phyloP scores from a whole-genome alignment of 805 yeast species.

The Cephaloascus albidus region DNA sequence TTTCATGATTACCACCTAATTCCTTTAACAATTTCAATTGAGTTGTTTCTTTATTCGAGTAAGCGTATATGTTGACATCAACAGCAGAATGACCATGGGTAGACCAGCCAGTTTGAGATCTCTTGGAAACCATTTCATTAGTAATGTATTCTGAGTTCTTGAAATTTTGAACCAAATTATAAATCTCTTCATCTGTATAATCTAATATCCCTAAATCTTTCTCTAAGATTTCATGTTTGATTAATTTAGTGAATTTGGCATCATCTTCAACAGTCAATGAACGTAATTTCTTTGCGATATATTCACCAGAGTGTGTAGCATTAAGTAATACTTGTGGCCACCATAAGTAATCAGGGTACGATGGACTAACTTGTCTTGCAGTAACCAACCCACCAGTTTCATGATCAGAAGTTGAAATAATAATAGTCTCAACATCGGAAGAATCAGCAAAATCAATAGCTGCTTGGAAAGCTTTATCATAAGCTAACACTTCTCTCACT shows the following conservation, averaged over 20 bases:
- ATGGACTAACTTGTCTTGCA: conserved; percentile 61
- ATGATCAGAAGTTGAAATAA: conserved; percentile 84
- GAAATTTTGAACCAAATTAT: conserved; percentile 23
- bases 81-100: conserved; percentile 96
- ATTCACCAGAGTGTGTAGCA: conserved; percentile 75
- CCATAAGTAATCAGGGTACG: conserved; percentile 85
- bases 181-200: conserved; percentile 45
- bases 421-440: conserved; percentile 65
- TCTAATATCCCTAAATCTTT: conserved; percentile 61
- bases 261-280: conserved; percentile 7
- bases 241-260: conserved; percentile 28
- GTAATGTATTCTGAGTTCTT: conserved; percentile 33
- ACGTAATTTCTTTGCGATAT: conserved; percentile 37
- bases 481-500: conserved; percentile 83
- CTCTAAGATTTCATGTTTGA: conserved; percentile 45
- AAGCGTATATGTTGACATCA: conserved; percentile 86
- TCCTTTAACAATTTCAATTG: conserved; percentile 28
- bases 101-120: conserved; percentile 93
- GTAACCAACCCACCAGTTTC: conserved; percentile 94
- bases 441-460: conserved; percentile 62
- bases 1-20: conserved; percentile 76
- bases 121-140: conserved; percentile 63
- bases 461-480: conserved; percentile 70
- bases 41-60: conserved; percentile 47
- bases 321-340: conserved; percentile 66